Conservation (phyloP, 2,329 filamentous ascomycete species). For the Penicillium sp. region DNA sequence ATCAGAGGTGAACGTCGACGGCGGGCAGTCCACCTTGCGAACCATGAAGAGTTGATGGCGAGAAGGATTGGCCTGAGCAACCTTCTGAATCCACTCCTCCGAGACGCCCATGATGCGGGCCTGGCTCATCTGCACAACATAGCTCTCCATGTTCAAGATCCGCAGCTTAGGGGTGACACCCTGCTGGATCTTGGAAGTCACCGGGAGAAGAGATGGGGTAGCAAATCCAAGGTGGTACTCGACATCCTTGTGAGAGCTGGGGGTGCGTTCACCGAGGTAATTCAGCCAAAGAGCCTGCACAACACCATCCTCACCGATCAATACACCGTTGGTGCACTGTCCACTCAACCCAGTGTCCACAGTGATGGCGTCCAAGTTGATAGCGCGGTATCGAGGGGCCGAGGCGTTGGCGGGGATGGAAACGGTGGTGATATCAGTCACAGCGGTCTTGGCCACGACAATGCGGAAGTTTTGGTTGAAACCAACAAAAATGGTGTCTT, state of each 20-base stretch:
- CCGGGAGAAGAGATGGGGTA: slow-evolving; percentile 84
- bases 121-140: slow-evolving; percentile 95
- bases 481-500: slow-evolving; percentile 95
- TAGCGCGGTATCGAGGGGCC: slow-evolving; percentile 89
- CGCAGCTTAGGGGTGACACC: slow-evolving; percentile 80
- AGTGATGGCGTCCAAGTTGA: slow-evolving; percentile 96
- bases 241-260: slow-evolving; percentile 81
- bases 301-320: slow-evolving; percentile 86
- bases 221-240: slow-evolving; percentile 95
- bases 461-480: slow-evolving; percentile 95
- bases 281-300: slow-evolving; percentile 97
- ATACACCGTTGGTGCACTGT: slow-evolving; percentile 91
- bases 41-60: slow-evolving; percentile 99
- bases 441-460: slow-evolving; percentile 89
- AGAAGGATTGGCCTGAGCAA: slow-evolving; percentile 84
- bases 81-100: slow-evolving; percentile 92
- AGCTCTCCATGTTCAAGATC: slow-evolving; percentile 92
- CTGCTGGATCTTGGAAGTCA: slow-evolving; percentile 83
- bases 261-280: slow-evolving; percentile 87
- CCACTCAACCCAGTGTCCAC: slow-evolving; percentile 91
- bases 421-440: slow-evolving; percentile 96
- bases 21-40: slow-evolving; percentile 78
- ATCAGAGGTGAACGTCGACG: slow-evolving; percentile 49
- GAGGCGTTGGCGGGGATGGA: slow-evolving; percentile 92
- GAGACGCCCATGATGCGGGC: slow-evolving; percentile 96